Percentiles rank a stretch among this genome's conserved stretches.
Conservation (phyloP, 495 filamentous ascomycete species). For the Mycothermus thermophilus region DNA sequence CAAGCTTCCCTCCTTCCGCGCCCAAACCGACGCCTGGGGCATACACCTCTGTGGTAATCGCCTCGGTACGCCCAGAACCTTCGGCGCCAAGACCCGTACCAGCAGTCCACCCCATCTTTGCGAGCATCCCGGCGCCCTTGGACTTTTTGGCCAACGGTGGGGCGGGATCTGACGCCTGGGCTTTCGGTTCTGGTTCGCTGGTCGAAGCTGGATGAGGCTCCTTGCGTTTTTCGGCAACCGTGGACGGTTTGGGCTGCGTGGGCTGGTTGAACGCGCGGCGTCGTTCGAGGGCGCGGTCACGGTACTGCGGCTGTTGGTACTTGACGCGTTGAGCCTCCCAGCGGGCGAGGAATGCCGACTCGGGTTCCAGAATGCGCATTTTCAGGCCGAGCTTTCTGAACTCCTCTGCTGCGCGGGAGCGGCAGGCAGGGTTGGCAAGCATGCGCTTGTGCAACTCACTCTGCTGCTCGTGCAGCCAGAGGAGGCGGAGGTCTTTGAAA, state of each 20-base stretch:
- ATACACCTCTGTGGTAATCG: constrained; percentile 68
- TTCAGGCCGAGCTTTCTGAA: constrained; percentile 46
- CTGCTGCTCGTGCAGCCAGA: constrained; percentile 63
- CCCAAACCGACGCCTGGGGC: constrained; percentile 74
- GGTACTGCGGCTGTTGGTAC: constrained; percentile 42
- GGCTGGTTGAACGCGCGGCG: constrained; percentile 60
- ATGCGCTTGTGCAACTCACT: constrained; percentile 63
- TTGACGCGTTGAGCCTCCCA: constrained; percentile 12
- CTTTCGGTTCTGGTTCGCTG: too few relatives aligned
- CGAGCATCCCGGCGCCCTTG: constrained; percentile 73
- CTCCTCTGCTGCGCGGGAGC: constrained; percentile 40
- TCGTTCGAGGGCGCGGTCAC: constrained; percentile 73
- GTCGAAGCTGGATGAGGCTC: constrained; percentile 10
- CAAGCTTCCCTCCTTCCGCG: constrained; percentile 67
- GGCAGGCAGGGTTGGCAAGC: constrained; percentile 44
- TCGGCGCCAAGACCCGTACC: constrained; percentile 71
- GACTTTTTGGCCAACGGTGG: constrained; percentile 34
- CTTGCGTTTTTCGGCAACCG: constrained; percentile 16
- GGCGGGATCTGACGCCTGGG: too few relatives aligned
- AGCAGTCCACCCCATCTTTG: constrained; percentile 82
- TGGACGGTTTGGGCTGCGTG: constrained; percentile 25
- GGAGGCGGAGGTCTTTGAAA: constrained; percentile 53
- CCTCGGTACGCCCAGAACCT: constrained; percentile 61
- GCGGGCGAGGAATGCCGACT: constrained; percentile 18
- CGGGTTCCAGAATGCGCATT: constrained; percentile 25